Evolutionary conservation across 2,329 filamentous ascomycete species (phyloP), one percentile per base, ranked within the genome.

Genomic region (Sporothrix brasiliensis): DNA sequence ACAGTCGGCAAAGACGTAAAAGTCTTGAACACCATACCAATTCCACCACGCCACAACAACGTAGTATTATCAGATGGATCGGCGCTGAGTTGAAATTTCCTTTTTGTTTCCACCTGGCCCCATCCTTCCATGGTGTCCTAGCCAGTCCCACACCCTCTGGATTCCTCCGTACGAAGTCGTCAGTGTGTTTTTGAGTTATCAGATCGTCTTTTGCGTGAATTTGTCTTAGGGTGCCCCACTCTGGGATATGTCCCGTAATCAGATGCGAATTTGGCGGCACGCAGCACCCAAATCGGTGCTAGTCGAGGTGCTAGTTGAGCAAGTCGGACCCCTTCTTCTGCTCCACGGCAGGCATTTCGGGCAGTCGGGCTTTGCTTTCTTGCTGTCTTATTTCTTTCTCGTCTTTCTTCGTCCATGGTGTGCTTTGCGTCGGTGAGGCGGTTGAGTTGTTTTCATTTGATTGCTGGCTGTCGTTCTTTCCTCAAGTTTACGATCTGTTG

Each of bases 211-310:
- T 27, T 47, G 53, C 13, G 14, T 13, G 41, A 44, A 44, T 13
- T 44, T 34, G 34, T 34, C 34, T 34, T 34, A 34, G 34, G 34
- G 34, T 9, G 34, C 34, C 34, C 34, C 34, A 34, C 34, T 34
- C 34, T 30, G 27, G 0, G 9, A 34, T 34, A 34, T 34, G 56
- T 69, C 68, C 68, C 58, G 47, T 67, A 70, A 70, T 70, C 69
- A 67, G 69, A 70, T 70, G 58, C 68, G 56, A 24, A n/a, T 63
- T 27, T 69, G 47, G 56, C 47, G 56, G 56, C 44, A 34, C 56
- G 30, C n/a, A n/a, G 44, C 53, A 13, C 44, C 67, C 67, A 2
- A 47, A 61, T 60, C 54, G n/a, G 44, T 24, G 24, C 44, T 41
- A 58, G 54, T 21, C 16, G 30, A 16, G 54, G 30, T 58, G 54